Conservation (phyloP, 179 eudicot species). For the Silene noctiflora region DNA sequence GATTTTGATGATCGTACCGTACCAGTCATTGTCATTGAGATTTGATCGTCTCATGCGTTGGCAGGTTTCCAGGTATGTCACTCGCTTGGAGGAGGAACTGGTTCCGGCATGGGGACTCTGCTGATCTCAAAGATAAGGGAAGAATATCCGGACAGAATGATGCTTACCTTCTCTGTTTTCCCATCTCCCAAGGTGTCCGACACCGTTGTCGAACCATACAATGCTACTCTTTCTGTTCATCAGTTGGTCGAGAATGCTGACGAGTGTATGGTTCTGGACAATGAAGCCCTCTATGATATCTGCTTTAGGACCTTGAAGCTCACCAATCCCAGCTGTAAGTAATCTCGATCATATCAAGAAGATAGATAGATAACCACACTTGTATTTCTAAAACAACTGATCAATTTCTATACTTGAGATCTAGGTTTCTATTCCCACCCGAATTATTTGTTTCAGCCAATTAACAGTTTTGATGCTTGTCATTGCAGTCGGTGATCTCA, state of each 20-base stretch:
- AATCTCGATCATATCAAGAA: background rate
- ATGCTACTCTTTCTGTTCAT: slow-evolving; percentile 17
- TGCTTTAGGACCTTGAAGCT: slow-evolving; percentile 18
- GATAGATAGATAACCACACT: too few species aligned
- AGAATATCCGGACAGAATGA: slow-evolving; percentile 16
- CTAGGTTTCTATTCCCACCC: too few species aligned
- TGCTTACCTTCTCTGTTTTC: slow-evolving; percentile 17
- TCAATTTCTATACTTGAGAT: too few species aligned
- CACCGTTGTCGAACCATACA: slow-evolving; percentile 14
- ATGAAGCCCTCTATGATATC: slow-evolving; percentile 16
- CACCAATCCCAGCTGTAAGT: slow-evolving; percentile 17
- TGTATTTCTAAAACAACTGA: background rate
- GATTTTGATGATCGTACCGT: too few species aligned
- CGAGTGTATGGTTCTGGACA: slow-evolving; percentile 14
- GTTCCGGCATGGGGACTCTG: slow-evolving; percentile 14
- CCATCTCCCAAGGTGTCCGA: slow-evolving; percentile 17
- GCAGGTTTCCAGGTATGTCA: slow-evolving; percentile 18
- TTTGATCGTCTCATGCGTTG: too few species aligned
- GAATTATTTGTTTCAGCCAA: too few species aligned
- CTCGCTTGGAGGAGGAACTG: slow-evolving; percentile 15
- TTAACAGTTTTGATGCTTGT: background rate
- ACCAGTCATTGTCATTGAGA: too few species aligned
- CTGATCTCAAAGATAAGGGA: slow-evolving; percentile 15
- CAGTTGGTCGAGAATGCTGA: slow-evolving; percentile 18
- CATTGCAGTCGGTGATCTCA: slow-evolving; percentile 54